Percentiles rank a stretch among this genome's conserved stretches.
phyloP scores from a whole-genome alignment of 2,329 filamentous ascomycete species.

The Alternaria sp. region DNA sequence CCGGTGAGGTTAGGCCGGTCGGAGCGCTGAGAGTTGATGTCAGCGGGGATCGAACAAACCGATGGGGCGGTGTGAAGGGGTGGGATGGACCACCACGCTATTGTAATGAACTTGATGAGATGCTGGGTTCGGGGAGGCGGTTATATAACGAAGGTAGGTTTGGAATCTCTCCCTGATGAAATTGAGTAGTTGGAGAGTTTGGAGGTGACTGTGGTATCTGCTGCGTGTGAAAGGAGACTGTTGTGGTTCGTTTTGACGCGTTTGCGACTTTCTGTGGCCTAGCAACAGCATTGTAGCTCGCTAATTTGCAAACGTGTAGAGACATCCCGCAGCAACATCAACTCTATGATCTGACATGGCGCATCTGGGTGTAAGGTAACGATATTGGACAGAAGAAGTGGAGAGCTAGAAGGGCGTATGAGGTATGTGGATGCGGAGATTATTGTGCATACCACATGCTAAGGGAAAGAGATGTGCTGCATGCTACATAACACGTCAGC shows the following conservation, averaged over 20 bases:
- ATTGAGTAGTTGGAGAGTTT: too few species aligned
- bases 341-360: neutral
- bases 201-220: neutral
- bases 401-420: neutral
- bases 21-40: neutral
- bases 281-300: neutral
- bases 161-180: neutral
- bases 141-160: neutral
- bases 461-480: too few species aligned
- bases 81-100: constrained; percentile 2
- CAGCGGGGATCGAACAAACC: neutral
- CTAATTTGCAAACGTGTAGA: neutral
- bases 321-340: neutral
- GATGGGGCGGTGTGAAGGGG: neutral
- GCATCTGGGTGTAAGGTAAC: neutral
- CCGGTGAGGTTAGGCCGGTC: neutral
- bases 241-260: neutral
- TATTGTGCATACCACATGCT: neutral
- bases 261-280: neutral
- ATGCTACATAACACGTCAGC: neutral
- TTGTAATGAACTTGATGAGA: constrained; percentile 1
- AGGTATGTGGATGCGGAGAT: neutral
- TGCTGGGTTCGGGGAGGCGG: neutral
- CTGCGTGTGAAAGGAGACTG: neutral
- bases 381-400: neutral